A percentile compares a stretch with the other conserved stretches of the same genome.
These are phyloP conservation scores for Debaryomyces castellii DNA, from an alignment of 805 yeast species.

Conservation along the genomic window DNA sequence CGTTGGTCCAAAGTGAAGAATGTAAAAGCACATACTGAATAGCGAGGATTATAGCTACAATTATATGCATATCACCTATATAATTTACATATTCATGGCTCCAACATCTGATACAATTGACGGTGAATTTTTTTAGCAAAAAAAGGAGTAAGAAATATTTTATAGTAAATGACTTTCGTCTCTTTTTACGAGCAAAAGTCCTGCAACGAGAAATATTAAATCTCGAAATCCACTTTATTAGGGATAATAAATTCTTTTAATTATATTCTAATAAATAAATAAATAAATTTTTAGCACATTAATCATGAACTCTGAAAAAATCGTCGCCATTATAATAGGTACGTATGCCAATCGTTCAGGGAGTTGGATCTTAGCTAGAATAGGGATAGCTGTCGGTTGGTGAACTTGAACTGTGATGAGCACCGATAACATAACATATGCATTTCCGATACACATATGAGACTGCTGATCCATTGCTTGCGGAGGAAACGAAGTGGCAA, in stretches of 20 bases:
- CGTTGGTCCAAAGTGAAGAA: too few relatives aligned
- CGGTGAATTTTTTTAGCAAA: too few relatives aligned
- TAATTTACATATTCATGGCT: too few relatives aligned
- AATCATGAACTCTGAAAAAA: slow-evolving; percentile 40
- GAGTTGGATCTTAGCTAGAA: background rate
- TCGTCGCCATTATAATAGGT: slow-evolving; percentile 38
- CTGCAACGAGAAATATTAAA: background rate
- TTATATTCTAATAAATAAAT: background rate
- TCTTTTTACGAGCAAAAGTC: background rate
- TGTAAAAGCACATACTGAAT: too few relatives aligned
- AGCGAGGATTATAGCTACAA: too few relatives aligned
- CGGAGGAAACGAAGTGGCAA: too few relatives aligned
- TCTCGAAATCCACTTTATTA: background rate
- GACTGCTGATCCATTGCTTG: background rate
- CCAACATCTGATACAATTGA: too few relatives aligned
- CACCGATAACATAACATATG: background rate
- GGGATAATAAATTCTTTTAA: background rate
- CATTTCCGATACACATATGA: background rate
- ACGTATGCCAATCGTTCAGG: slow-evolving; percentile 10
- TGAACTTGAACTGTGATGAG: background rate
- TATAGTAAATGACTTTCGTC: too few relatives aligned
- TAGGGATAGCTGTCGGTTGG: background rate
- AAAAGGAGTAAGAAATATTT: too few relatives aligned
- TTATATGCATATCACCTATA: too few relatives aligned
- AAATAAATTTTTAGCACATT: background rate